Conservation (phyloP, 768 basidiomycete species). For the Xanthoconium stramineum region DNA sequence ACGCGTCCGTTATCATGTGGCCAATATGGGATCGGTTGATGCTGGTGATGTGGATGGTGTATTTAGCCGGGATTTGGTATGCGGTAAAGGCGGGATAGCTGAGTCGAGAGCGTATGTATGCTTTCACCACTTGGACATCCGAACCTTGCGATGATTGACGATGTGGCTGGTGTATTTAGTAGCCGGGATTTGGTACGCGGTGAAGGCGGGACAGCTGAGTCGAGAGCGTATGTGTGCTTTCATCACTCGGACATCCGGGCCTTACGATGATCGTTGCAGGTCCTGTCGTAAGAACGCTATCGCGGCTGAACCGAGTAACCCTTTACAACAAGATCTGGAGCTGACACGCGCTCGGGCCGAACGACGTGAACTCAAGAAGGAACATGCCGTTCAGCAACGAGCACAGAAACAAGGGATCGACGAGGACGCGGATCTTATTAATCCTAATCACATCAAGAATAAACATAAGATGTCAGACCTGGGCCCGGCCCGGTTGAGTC, state of each 20-base stretch:
- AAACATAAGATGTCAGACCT: constrained; percentile 76
- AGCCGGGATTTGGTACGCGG: constrained; percentile 64
- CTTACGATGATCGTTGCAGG: constrained; percentile 12
- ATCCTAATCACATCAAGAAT: constrained; percentile 75
- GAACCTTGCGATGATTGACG: constrained; percentile 8
- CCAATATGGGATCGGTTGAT: constrained; percentile 7
- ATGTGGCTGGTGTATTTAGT: constrained; percentile 32
- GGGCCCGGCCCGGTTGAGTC: constrained; percentile 55
- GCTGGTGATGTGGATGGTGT: neutral
- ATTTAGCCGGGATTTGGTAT: constrained; percentile 53
- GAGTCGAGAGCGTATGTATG: constrained; percentile 44
- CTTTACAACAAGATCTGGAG: constrained; percentile 58
- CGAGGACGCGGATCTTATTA: constrained; percentile 69
- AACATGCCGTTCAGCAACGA: constrained; percentile 52
- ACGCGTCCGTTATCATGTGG: constrained; percentile 3
- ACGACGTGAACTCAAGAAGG: constrained; percentile 26
- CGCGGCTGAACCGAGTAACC: constrained; percentile 27
- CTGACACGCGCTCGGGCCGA: constrained; percentile 52
- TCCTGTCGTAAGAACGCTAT: constrained; percentile 23
- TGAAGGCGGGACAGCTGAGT: constrained; percentile 51
- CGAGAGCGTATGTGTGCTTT: constrained; percentile 40
- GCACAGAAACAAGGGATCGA: constrained; percentile 37
- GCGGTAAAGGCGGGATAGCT: constrained; percentile 57
- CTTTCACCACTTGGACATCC: constrained; percentile 11
- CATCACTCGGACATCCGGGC: constrained; percentile 9